phyloP scores from a whole-genome alignment of 2,329 filamentous ascomycete species.

The Rhynchosporium graminicola region DNA sequence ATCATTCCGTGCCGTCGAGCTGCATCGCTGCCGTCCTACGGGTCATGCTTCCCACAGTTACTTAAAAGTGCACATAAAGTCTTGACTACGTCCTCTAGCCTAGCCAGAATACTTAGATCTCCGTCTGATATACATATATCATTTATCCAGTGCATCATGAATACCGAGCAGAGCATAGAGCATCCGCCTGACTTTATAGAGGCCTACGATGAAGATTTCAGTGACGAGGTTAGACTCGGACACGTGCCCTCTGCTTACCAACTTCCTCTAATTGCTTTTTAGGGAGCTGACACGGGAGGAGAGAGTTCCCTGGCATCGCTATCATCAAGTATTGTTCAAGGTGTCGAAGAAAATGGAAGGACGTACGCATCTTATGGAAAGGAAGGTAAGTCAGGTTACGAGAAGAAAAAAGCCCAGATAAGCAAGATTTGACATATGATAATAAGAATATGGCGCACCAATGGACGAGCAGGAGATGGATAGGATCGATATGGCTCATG shows the following conservation, averaged over 20 bases:
- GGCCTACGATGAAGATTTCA: conserved; percentile 14
- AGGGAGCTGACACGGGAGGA: conserved; percentile 8
- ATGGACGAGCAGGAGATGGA: conserved; percentile 30
- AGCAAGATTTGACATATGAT: neutral
- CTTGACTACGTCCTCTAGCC: neutral
- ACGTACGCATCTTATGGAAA: conserved; percentile 13
- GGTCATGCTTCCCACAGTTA: neutral
- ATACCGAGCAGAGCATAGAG: neutral
- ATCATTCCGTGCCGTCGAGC: neutral
- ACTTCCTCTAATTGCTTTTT: neutral
- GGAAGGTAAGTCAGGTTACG: neutral
- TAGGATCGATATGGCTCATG: conserved; percentile 28
- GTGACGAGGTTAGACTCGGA: conserved; percentile 12
- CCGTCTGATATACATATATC: neutral
- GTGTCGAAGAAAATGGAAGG: conserved; percentile 17
- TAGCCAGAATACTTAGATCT: neutral
- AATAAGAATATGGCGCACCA: conserved; percentile 26
- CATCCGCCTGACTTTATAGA: conserved; percentile 14
- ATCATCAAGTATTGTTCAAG: conserved; percentile 15
- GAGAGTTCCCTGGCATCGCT: conserved; percentile 13
- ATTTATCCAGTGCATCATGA: neutral
- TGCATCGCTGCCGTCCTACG: neutral
- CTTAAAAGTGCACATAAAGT: conserved; percentile 6
- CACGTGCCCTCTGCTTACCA: neutral
- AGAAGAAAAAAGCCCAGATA: neutral